phyloP scores from a whole-genome alignment of 768 basidiomycete genomes.

The Mycena belliarum region DNA sequence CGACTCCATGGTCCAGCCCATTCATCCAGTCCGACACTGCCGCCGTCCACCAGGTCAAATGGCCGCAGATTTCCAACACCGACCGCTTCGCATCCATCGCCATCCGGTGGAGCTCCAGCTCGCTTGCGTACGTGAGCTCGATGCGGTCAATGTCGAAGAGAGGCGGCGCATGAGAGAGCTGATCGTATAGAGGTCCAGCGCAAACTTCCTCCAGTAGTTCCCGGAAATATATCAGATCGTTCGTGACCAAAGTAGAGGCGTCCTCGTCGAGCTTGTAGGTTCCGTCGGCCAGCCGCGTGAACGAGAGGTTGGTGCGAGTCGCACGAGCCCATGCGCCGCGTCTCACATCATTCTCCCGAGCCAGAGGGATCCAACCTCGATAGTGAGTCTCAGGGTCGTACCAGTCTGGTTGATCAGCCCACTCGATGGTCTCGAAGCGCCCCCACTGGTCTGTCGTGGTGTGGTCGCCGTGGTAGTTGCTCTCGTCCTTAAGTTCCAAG shows the following conservation, averaged over 20 bases:
- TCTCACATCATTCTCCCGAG: background rate
- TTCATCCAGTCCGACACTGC: background rate
- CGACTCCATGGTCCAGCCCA: background rate
- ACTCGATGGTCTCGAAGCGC: background rate
- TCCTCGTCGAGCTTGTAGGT: background rate
- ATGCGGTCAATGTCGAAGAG: background rate
- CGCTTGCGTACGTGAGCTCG: background rate
- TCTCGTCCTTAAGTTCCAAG: background rate
- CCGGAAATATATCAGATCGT: background rate
- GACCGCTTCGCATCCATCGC: background rate
- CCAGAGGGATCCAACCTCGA: background rate
- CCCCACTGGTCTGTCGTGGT: background rate
- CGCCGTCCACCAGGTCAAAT: background rate
- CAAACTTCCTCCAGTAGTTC: background rate
- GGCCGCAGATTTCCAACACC: background rate
- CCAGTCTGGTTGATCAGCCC: background rate
- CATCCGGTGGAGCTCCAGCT: background rate
- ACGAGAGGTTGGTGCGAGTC: background rate
- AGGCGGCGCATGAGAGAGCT: background rate
- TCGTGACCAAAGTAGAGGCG: accelerated
- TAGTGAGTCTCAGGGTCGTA: background rate
- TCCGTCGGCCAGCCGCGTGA: background rate
- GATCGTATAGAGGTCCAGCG: background rate
- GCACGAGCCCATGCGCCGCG: background rate
- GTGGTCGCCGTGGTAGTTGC: background rate